Base-by-base conservation (phyloP, 2,329 filamentous ascomycete species). In the Pseudogymnoascus pannorum region DNA sequence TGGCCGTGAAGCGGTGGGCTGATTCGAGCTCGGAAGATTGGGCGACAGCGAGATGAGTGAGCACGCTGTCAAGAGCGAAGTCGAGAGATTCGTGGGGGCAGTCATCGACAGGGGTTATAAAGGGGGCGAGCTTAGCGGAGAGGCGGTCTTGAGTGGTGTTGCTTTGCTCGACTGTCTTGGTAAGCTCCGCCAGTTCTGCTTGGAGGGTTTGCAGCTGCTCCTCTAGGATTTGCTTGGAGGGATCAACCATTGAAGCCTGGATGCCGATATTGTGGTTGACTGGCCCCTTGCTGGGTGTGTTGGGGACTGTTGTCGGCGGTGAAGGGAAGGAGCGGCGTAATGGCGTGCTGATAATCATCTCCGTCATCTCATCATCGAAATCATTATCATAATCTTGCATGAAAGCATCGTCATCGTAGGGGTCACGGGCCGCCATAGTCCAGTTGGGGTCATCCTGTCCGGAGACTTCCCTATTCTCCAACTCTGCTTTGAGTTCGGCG, bases 391-490 rank as follows among this genome's bases (percentile, higher is more conserved):
- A 42, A 42, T 42, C 38, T 42, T 42, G 38, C 38, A 42, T 42
- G 38, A 42, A 42, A 5, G 38, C 38, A 20, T 69, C 66, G 24
- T 66, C 66, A 57, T 70, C 59, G 26, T 70, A 72, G 9, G 79
- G 79, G 62, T 82, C 79, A 0, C 76, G 69, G 0, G 79, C 78
- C 0, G 79, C 76, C 60, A 79, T 62, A 0, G 80, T 80, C 83
- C 83, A 85, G 65, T 84, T 63, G 5, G 62, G 61, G 8, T 69
- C 66, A 14, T 65, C 63, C 8, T 64, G 51, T 12, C 24, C 36
- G 44, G 71, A 67, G 22, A 65, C 67, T 31, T 63, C 61, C 14
- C 51, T 29, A 18, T 63, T 61, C 16, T 65, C 60, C 1, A 72
- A 61, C 54, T 71, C 68, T 9, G 64, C 62, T 33, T 69, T 68